Conservation (phyloP, 192 early-diverging fungal species). For the Gaertneriomyces semiglobifer region DNA sequence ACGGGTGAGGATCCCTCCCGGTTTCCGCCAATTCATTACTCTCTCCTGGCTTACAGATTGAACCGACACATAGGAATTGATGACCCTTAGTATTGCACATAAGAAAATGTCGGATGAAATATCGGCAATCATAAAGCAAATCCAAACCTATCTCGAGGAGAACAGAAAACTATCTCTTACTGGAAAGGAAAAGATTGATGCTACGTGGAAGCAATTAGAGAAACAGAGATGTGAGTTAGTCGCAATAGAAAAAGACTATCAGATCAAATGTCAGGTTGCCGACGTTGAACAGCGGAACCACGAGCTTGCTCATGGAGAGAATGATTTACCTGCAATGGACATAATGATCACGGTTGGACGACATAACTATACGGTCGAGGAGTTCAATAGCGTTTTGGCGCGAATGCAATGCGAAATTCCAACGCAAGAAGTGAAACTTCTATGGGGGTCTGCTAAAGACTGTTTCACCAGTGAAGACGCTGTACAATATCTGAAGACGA, state of each 20-base stretch:
- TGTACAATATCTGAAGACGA: slow-evolving; percentile 21
- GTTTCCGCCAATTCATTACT: no score
- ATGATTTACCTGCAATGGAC: slow-evolving; percentile 21
- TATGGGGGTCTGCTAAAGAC: slow-evolving; percentile 43
- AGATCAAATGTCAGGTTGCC: slow-evolving; percentile 22
- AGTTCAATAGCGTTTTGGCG: slow-evolving; percentile 40
- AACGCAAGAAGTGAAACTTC: slow-evolving; percentile 36
- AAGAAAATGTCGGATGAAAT: slow-evolving; percentile 30
- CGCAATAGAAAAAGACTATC: slow-evolving; percentile 17
- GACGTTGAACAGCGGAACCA: slow-evolving; percentile 23
- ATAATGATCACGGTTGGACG: slow-evolving; percentile 33
- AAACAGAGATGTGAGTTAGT: slow-evolving; percentile 23
- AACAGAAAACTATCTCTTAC: slow-evolving; percentile 18
- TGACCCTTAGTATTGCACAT: slow-evolving; percentile 29
- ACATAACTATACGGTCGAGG: slow-evolving; percentile 33
- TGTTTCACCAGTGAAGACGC: slow-evolving; percentile 30
- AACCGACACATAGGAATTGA: slow-evolving; percentile 23
- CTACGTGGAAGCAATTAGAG: slow-evolving; percentile 14
- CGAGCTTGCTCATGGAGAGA: slow-evolving; percentile 14
- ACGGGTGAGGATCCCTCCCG: slow-evolving; percentile 4
- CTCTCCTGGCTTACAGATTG: no score
- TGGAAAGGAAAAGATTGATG: slow-evolving; percentile 37
- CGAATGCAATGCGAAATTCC: slow-evolving; percentile 37
- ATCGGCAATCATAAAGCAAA: slow-evolving; percentile 3
- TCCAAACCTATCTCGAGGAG: slow-evolving; percentile 32